A percentile compares a stretch with the other conserved stretches of the same genome.
Evolutionary conservation across 345 rosid genomes (phyloP).

Genomic region (Aquilaria sinensis): DNA sequence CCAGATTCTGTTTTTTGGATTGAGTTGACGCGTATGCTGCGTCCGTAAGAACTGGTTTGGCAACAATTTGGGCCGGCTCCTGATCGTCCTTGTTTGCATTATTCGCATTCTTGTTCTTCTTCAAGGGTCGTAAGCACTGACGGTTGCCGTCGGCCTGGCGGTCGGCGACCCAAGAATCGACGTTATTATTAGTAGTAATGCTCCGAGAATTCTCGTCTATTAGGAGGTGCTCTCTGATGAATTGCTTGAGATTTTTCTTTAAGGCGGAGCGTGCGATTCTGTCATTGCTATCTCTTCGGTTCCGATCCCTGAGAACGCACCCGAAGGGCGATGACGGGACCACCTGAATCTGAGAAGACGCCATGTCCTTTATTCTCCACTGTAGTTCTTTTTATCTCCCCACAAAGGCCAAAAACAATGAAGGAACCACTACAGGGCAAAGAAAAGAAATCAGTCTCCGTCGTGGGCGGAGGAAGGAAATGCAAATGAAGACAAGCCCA

Average conservation of each 20-base stretch:
- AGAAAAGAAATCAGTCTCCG: no score
- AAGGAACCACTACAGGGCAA: not conserved
- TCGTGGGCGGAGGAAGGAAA: no score
- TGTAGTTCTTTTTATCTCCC: not conserved
- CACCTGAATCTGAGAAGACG: constrained; percentile 60
- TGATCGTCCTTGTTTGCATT: not conserved
- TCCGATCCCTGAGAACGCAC: constrained; percentile 52
- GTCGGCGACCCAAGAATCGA: constrained; percentile 6
- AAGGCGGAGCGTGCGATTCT: constrained; percentile 34
- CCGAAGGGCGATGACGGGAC: constrained; percentile 53
- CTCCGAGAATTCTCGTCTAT: constrained; percentile 13
- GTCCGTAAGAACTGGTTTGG: constrained; percentile 32
- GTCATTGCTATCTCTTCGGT: constrained; percentile 34
- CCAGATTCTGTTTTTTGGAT: constrained; percentile 21
- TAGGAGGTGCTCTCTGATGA: constrained; percentile 51
- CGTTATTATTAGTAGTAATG: not conserved
- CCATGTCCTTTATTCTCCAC: constrained; percentile 31
- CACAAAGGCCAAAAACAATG: no score
- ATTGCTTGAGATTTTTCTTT: constrained; percentile 53
- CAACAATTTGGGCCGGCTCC: constrained; percentile 23
- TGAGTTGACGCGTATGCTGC: constrained; percentile 12
- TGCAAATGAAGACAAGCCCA: constrained; percentile 5
- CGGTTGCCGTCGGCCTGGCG: not conserved
- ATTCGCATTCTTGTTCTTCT: constrained; percentile 6
- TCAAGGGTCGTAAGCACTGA: constrained; percentile 13